Conservation (phyloP, 1,284 basidiomycete species). For the Ganoderma leucocontextum region DNA sequence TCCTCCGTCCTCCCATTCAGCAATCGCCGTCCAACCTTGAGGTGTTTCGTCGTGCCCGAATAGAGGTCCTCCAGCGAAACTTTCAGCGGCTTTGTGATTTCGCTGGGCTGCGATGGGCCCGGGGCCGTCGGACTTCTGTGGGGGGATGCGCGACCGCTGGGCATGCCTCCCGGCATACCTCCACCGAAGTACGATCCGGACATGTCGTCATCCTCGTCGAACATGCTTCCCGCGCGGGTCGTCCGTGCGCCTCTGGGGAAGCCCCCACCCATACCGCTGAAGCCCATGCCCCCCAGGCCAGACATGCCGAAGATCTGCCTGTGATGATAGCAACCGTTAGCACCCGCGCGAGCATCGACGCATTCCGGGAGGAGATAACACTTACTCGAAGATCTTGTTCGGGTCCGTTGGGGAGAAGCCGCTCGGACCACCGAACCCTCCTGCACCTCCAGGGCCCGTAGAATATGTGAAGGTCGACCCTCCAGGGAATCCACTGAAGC, state of each 20-base stretch:
- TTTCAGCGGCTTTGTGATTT: slow-evolving; percentile 87
- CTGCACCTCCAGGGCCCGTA: slow-evolving; percentile 52
- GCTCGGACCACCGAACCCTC: slow-evolving; percentile 44
- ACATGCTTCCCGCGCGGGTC: slow-evolving; percentile 42
- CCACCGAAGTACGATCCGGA: slow-evolving; percentile 49
- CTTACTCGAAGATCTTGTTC: slow-evolving; percentile 91
- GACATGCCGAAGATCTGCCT: slow-evolving; percentile 74
- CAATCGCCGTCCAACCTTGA: slow-evolving; percentile 86
- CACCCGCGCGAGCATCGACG: slow-evolving; percentile 6
- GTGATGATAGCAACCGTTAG: slow-evolving; percentile 35
- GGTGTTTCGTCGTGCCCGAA: slow-evolving; percentile 86
- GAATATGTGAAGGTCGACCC: slow-evolving; percentile 70
- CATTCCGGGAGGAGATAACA: slow-evolving; percentile 39
- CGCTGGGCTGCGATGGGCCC: slow-evolving; percentile 54
- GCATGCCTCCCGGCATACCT: slow-evolving; percentile 64
- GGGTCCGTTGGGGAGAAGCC: slow-evolving; percentile 86
- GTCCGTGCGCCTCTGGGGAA: slow-evolving; percentile 43
- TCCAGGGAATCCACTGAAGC: slow-evolving; percentile 61
- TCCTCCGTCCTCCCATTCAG: slow-evolving; percentile 83
- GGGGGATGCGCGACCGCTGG: slow-evolving; percentile 35
- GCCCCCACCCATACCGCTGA: slow-evolving; percentile 45
- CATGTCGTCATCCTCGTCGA: slow-evolving; percentile 63
- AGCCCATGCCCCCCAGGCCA: slow-evolving; percentile 53
- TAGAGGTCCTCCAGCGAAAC: slow-evolving; percentile 93
- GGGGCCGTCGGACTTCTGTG: slow-evolving; percentile 34